Base-by-base conservation (phyloP, 352 stramenopile genomes). In the Globisporangium splendens region DNA sequence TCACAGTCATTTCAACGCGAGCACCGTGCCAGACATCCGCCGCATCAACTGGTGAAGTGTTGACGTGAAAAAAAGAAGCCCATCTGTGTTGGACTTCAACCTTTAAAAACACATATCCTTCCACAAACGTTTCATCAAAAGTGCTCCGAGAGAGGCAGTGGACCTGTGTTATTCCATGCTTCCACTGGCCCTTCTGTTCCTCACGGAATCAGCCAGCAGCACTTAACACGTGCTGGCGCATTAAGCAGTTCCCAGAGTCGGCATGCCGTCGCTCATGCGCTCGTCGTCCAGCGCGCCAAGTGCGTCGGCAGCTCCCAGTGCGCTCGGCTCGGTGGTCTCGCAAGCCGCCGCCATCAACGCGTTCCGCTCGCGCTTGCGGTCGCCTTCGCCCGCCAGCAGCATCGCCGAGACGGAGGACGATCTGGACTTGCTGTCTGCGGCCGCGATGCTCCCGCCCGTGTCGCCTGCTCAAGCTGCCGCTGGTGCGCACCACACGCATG, bases 271-370 rank as follows among this genome's bases (percentile, higher is more conserved):
- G 43, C 63, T 83, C 28, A 64, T 59, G 44, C 63, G 71, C 35
- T 63, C 70, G 46, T 55, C 57, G 33, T 48, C 50, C 28, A 54
- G 49, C n/a, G 41, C 59, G 14, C 15, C 31, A 28, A 10, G 70
- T 52, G 35, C 58, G 62, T 10, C 66, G 46, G 28, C 52, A 20
- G 35, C 56, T 39, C 65, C 69, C 46, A 68, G 50, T 3, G 6
- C 51, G n/a, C 51, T 88, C 39, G 70, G 68, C 59, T 72, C 70
- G 7, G 55, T 83, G 10, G 77, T 71, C 13, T 66, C 68, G 38
- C 76, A 90, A 54, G 69, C 69, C 53, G 59, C 70, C 8, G 64
- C 64, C 33, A 65, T 79, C n/a, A 73, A 83, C 21, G 64, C 68
- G 44, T 62, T 69, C 15, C 74, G 74, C 56, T 62, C 66, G 44